Conservation (phyloP, 306 rosid genomes). For the Cucumis cinereus region DNA sequence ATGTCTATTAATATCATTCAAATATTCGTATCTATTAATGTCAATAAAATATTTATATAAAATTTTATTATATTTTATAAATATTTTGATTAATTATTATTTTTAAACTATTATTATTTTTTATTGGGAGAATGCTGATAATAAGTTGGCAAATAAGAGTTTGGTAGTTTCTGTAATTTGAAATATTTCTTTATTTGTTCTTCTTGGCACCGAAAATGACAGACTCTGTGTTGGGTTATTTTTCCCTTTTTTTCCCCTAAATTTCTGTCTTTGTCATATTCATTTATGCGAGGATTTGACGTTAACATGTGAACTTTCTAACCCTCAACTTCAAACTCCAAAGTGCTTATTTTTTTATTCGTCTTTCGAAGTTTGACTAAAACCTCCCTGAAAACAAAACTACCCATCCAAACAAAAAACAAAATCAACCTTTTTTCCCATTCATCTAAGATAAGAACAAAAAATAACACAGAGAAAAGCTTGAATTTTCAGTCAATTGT, state of each 20-base stretch:
- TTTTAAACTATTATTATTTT: too few relatives aligned
- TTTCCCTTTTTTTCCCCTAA: neutral
- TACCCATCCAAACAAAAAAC: neutral
- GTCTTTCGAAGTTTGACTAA: neutral
- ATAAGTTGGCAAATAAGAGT: too few relatives aligned
- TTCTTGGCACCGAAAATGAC: neutral
- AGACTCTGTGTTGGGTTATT: neutral
- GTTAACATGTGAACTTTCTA: neutral
- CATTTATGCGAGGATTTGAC: neutral
- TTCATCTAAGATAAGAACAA: neutral
- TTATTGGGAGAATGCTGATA: too few relatives aligned
- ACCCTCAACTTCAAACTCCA: neutral
- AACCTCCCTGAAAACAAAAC: neutral
- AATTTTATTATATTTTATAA: too few relatives aligned
- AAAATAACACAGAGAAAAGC: neutral
- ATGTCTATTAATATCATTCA: too few relatives aligned
- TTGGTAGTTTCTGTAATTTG: too few relatives aligned
- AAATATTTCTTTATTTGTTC: neutral
- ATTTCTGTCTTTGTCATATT: neutral
- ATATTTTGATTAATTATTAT: too few relatives aligned
- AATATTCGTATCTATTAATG: too few relatives aligned
- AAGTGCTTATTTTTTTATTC: neutral
- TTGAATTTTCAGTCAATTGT: neutral
- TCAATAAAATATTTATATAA: too few relatives aligned
- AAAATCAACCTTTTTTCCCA: neutral